phyloP scores from a whole-genome alignment of 306 rosid species.

The Cucurbita ficifolia region DNA sequence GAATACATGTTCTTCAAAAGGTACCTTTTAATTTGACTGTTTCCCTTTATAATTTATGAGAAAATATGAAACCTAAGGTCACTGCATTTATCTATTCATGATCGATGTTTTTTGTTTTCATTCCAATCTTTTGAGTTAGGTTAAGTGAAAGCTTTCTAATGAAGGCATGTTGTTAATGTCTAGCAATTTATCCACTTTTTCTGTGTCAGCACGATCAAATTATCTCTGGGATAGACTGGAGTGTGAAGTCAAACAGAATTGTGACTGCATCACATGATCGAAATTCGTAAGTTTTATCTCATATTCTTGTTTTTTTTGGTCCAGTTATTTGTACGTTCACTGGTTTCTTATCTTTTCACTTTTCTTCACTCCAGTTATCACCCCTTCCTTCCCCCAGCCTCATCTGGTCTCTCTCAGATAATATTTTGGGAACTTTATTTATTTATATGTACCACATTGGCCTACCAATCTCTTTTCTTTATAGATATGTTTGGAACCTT shows the following conservation, averaged over 20 bases:
- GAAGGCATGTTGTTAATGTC: not conserved
- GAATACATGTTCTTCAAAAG: conserved; percentile 87
- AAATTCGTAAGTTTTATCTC: conserved; percentile 66
- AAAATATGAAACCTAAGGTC: not conserved
- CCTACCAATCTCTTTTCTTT: not conserved
- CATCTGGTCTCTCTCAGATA: not conserved
- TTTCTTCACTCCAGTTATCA: not conserved
- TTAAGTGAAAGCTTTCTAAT: not conserved
- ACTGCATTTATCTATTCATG: not conserved
- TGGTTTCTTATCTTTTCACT: not conserved
- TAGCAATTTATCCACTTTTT: conserved; percentile 1
- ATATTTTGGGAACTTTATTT: not conserved
- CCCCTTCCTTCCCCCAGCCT: not conserved
- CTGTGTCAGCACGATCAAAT: conserved; percentile 83
- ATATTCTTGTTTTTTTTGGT: not conserved
- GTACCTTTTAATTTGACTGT: conserved; percentile 16
- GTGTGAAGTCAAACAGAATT: conserved; percentile 64
- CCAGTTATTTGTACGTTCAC: not conserved
- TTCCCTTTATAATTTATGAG: not conserved
- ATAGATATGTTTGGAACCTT: conserved; percentile 89
- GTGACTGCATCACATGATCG: conserved; percentile 96
- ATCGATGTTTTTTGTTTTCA: not conserved
- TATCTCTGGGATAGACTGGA: conserved; percentile 89
- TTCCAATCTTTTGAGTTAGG: not conserved
- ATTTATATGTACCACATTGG: not conserved